Evolutionary conservation across 306 rosid species (phyloP), one percentile per base, ranked within the genome.

Genomic region (Pueraria montana): DNA sequence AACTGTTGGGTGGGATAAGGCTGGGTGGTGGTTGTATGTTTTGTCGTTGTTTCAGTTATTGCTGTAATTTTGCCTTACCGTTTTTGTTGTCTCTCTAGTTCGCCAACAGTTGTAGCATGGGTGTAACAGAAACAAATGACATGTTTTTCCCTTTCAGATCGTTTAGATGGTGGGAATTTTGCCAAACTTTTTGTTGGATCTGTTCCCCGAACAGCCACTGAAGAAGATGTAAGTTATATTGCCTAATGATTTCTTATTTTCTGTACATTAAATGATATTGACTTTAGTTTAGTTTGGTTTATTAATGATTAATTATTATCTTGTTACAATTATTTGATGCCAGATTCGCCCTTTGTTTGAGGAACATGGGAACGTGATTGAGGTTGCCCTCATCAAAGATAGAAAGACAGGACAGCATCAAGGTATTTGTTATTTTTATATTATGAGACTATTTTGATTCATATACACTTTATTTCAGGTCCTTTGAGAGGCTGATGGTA

Each of bases 151-250:
- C 78, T 88, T 87, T 76, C 86, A 92, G 99, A 93, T 77, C 86
- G 76, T 38, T 79, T 82, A 9, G 94, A 90, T 43, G 90, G 90
- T 55, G 89, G 94, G 67, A 85, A 74, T 80, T 94, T 90, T 82
- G 97, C 99, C 12, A 96, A 96, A 75, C 98, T 96, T 65, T 94
- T 96, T 81, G 92, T 92, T 67, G 98, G 98, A 76, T 94, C 97
- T 61, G 98, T 96, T 84, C 99, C 98, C 12, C 89, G 96, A 87
- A 91, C 95, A 21, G 94, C 94, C 67, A 88, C 88, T 5, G 99
- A 96, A 89, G 99, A 87, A 87, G 94, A 92, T 85, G 98, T 94
- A 80, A 88, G 90, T 80, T 42, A 34, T 53, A 52, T 59, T 76
- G 30, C 42, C 1, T 11, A 18, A 56, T 46, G 16, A 61, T 66